phyloP scores from a whole-genome alignment of 495 filamentous ascomycete species.

The Penicilliopsis zonata region DNA sequence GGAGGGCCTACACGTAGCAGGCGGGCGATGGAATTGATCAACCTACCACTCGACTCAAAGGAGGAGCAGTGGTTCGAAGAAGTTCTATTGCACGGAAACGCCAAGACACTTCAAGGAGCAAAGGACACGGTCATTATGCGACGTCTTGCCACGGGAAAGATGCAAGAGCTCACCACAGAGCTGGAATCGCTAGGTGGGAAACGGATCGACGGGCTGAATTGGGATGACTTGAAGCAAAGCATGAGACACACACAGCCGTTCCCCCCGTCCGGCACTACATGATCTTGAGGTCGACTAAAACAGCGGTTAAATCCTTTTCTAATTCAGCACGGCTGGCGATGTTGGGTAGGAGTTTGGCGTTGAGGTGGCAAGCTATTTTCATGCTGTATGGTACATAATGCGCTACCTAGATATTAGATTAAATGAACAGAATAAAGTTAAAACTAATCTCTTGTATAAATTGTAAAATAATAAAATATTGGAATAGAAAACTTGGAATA shows the following conservation, averaged over 20 bases:
- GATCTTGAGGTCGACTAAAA: too few relatives aligned
- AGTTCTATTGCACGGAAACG: conserved; percentile 47
- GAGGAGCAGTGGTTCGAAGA: conserved; percentile 68
- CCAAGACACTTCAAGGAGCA: conserved; percentile 45
- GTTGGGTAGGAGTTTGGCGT: too few relatives aligned
- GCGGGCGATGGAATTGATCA: conserved; percentile 56
- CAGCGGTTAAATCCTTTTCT: too few relatives aligned
- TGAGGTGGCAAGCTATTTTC: too few relatives aligned
- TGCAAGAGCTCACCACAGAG: conserved; percentile 19
- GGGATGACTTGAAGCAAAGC: conserved; percentile 34
- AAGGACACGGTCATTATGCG: conserved; percentile 62
- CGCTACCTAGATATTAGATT: too few relatives aligned
- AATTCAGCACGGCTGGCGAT: too few relatives aligned
- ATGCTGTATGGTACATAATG: too few relatives aligned
- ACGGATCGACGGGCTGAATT: conserved; percentile 41
- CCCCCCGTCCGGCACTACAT: too few relatives aligned
- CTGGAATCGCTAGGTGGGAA: conserved; percentile 31
- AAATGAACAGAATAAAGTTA: too few relatives aligned
- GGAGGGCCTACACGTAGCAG: conserved; percentile 33
- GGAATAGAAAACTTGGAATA: too few relatives aligned
- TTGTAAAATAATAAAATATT: too few relatives aligned
- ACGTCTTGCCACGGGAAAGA: conserved; percentile 43
- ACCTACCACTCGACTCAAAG: conserved; percentile 50
- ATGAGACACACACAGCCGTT: conserved; percentile 18
- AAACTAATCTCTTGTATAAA: too few relatives aligned